These are phyloP conservation scores for Trichoderma sp. DNA, from an alignment of 2,329 filamentous ascomycete genomes.

Conservation along the genomic window DNA sequence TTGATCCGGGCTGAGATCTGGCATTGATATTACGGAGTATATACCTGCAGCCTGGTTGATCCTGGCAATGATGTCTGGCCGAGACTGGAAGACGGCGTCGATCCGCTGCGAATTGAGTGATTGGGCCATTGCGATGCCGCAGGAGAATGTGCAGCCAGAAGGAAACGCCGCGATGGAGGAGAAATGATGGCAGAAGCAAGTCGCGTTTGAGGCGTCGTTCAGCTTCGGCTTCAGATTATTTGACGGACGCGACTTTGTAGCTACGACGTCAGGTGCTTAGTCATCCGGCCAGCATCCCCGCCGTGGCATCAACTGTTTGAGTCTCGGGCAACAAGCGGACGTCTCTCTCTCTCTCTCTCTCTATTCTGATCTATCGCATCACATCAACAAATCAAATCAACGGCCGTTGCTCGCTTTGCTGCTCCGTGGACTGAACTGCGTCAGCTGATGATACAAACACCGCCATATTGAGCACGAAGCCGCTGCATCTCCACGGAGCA, in stretches of 20 bases:
- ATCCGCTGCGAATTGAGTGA: conserved; percentile 50
- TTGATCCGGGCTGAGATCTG: neutral
- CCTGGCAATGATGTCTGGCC: conserved; percentile 53
- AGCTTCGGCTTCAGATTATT: neutral
- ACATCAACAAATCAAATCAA: neutral
- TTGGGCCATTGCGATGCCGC: conserved; percentile 36
- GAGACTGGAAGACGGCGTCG: conserved; percentile 50
- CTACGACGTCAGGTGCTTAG: conserved; percentile 14
- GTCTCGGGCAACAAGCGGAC: neutral
- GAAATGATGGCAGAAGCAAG: neutral
- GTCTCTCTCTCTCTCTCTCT: too few species aligned
- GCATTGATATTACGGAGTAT: conserved; percentile 23
- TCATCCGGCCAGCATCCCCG: conserved; percentile 10
- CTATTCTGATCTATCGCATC: too few species aligned
- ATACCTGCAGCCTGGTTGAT: conserved; percentile 54
- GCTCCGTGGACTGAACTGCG: neutral
- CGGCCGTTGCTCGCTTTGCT: neutral
- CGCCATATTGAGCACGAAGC: neutral
- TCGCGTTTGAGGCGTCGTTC: conserved; percentile 10
- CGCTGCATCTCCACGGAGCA: neutral
- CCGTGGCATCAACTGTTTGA: neutral
- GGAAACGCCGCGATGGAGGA: neutral
- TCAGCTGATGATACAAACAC: neutral
- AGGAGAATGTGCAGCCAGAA: neutral
- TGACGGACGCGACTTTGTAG: conserved; percentile 14